phyloP scores from a whole-genome alignment of 179 eudicot species.

The Vitellaria paradoxa region DNA sequence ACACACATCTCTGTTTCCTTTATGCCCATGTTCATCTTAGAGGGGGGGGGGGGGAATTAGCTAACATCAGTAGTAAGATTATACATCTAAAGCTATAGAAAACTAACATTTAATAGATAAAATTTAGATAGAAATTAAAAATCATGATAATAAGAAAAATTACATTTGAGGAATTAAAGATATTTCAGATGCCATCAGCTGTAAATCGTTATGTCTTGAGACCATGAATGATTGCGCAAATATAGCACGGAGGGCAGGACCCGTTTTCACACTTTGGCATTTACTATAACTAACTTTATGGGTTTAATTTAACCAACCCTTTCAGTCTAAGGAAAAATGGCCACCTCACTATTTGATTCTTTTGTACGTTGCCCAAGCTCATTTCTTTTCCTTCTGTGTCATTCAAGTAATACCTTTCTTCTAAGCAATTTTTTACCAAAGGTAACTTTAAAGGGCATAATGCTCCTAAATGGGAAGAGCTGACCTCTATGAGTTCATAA shows the following conservation, averaged over 20 bases:
- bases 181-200: not conserved
- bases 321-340: not conserved
- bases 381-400: not conserved
- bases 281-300: not conserved
- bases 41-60: not conserved
- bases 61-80: conserved; percentile 4
- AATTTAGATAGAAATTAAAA: not conserved
- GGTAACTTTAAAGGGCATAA: not conserved
- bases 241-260: not conserved
- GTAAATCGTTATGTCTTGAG: not conserved
- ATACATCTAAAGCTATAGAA: not conserved
- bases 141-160: not conserved
- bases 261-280: not conserved
- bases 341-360: not conserved
- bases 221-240: not conserved
- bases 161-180: not conserved
- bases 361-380: not conserved
- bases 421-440: not conserved
- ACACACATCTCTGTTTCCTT: conserved; percentile 45
- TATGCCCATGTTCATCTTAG: conserved; percentile 59
- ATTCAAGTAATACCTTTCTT: not conserved
- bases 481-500: not conserved
- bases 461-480: not conserved
- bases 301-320: not conserved
- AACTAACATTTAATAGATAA: not conserved